Conservation (phyloP, 768 basidiomycete species). For the Mycena indigotica region DNA sequence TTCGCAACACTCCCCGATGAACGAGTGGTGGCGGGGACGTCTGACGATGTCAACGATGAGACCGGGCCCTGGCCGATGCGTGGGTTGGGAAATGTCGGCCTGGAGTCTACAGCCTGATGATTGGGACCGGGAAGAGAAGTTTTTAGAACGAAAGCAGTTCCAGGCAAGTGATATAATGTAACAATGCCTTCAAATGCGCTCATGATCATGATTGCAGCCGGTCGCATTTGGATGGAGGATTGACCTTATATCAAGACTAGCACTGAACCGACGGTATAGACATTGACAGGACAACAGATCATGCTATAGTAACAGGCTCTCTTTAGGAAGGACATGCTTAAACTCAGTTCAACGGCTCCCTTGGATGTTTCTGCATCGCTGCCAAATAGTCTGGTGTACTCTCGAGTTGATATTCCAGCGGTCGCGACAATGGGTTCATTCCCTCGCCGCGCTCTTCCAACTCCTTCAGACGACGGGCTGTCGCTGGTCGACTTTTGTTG, state of each 20-base stretch:
- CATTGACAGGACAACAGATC: no score
- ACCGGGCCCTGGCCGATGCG: no score
- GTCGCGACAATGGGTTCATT: slow-evolving; percentile 44
- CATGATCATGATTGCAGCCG: neutral
- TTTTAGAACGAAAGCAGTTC: neutral
- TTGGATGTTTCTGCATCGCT: slow-evolving; percentile 28
- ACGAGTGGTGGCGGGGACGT: neutral
- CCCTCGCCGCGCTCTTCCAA: slow-evolving; percentile 40
- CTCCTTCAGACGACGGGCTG: slow-evolving; percentile 44
- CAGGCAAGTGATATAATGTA: neutral
- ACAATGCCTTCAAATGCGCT: neutral
- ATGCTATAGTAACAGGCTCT: no score
- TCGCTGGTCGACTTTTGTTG: slow-evolving; percentile 44
- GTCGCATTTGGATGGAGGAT: neutral
- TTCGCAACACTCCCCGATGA: neutral
- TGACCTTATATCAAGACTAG: neutral
- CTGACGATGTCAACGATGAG: neutral
- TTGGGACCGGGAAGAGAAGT: neutral
- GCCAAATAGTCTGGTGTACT: slow-evolving; percentile 33
- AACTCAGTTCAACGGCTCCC: slow-evolving; percentile 34
- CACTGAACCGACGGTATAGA: no score
- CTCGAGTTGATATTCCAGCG: slow-evolving; percentile 41
- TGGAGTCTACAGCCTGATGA: neutral
- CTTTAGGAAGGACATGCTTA: no score
- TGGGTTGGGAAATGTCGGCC: neutral